Conservation (phyloP, 441 rosid genomes). For the Hura crepitans region DNA sequence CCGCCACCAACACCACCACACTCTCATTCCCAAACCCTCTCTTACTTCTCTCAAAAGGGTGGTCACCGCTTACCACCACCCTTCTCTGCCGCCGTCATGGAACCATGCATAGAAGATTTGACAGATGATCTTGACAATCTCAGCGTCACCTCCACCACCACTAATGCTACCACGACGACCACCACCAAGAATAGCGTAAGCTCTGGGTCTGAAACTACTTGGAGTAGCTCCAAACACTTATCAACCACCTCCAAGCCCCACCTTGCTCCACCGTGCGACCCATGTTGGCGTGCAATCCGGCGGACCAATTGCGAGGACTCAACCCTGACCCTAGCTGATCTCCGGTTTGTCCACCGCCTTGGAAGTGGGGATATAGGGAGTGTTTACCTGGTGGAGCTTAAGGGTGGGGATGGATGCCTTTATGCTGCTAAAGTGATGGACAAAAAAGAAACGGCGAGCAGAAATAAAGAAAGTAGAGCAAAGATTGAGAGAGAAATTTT, state of each 20-base stretch:
- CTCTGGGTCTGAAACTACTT: conserved; percentile 38
- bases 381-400: conserved; percentile 54
- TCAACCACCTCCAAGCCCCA: conserved; percentile 31
- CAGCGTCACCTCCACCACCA: conserved; percentile 40
- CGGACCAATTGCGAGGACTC: conserved; percentile 17
- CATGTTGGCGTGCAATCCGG: conserved; percentile 37
- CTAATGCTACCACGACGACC: conserved; percentile 20
- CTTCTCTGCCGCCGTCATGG: conserved; percentile 28
- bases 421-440: conserved; percentile 93
- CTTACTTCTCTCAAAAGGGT: background rate
- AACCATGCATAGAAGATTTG: conserved; percentile 26
- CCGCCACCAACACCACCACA: too few relatives aligned
- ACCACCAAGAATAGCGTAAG: conserved; percentile 32
- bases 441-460: conserved; percentile 61
- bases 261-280: conserved; percentile 30
- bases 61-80: background rate
- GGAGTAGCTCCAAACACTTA: conserved; percentile 24
- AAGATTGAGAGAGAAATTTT: conserved; percentile 76
- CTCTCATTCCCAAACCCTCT: background rate
- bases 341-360: conserved; percentile 45
- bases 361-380: conserved; percentile 66
- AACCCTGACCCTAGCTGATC: conserved; percentile 32
- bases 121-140: conserved; percentile 41
- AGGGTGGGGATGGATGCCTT: conserved; percentile 40
- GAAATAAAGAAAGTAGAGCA: conserved; percentile 77